Conservation (phyloP, 352 stramenopile genomes). For the Globisporangium splendens region DNA sequence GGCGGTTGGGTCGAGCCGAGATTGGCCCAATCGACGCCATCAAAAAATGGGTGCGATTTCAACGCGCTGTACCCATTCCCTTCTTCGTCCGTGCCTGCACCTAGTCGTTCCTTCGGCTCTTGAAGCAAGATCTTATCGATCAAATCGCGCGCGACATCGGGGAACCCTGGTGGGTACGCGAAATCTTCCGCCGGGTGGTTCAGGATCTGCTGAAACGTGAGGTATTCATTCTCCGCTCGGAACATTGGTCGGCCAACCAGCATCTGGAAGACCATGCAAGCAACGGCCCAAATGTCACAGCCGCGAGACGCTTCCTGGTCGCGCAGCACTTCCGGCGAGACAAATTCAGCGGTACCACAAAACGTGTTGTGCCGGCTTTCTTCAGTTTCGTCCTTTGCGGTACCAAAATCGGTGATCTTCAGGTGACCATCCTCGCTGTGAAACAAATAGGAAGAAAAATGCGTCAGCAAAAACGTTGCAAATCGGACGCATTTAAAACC, state of each 20-base stretch:
- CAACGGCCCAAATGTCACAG: conserved; percentile 90
- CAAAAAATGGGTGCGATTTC: conserved; percentile 82
- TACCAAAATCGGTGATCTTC: conserved; percentile 91
- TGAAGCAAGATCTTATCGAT: conserved; percentile 79
- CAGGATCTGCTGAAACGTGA: conserved; percentile 89
- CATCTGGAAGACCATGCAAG: conserved; percentile 91
- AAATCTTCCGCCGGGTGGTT: conserved; percentile 83
- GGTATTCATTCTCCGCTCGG: conserved; percentile 87
- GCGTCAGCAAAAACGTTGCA: not conserved
- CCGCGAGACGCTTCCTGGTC: conserved; percentile 78
- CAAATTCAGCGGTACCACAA: conserved; percentile 90
- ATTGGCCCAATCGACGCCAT: conserved; percentile 71
- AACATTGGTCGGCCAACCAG: conserved; percentile 83
- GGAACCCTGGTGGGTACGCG: conserved; percentile 57
- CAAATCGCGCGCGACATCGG: conserved; percentile 60
- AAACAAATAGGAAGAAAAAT: not conserved
- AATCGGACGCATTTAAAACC: not conserved
- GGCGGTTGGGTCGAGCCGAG: conserved; percentile 45
- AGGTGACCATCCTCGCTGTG: conserved; percentile 74
- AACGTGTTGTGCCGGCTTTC: conserved; percentile 86
- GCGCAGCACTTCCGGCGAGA: conserved; percentile 88
- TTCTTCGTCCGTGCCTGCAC: conserved; percentile 64
- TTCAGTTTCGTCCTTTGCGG: conserved; percentile 78
- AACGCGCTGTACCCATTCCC: conserved; percentile 70
- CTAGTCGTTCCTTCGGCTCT: conserved; percentile 67